Conservation (phyloP, 441 rosid species). For the Rhodomyrtus psidioides region DNA sequence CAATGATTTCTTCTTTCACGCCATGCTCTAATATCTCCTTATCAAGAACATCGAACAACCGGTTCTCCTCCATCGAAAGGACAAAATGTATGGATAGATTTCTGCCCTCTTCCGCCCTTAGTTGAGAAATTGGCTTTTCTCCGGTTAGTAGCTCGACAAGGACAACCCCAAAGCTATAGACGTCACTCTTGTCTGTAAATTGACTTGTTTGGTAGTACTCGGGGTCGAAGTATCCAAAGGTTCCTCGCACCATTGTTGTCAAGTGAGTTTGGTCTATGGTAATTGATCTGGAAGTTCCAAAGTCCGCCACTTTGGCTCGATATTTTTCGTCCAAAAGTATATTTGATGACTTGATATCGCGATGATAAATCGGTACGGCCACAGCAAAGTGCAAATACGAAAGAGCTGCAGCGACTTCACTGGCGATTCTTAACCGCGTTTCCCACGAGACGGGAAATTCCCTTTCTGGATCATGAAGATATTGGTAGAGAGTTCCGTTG, state of each 20-base stretch:
- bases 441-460: not conserved
- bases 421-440: not conserved
- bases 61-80: not conserved
- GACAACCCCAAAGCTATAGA: not conserved
- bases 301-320: not conserved
- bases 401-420: not conserved
- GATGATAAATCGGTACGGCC: not conserved
- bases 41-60: too few relatives aligned
- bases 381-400: not conserved
- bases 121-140: not conserved
- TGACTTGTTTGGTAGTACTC: not conserved
- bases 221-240: not conserved
- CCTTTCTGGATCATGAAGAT: not conserved
- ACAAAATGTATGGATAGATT: not conserved
- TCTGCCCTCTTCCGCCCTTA: not conserved
- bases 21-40: too few relatives aligned
- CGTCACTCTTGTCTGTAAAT: not conserved
- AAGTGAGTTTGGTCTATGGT: not conserved
- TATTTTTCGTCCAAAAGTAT: not conserved
- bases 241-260: not conserved
- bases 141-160: not conserved
- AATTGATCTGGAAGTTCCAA: not conserved
- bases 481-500: not conserved
- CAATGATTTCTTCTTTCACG: not conserved
- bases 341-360: not conserved